Evolutionary conservation across 2,329 filamentous ascomycete genomes (phyloP).

Genomic region (Botrytis cinerea): DNA sequence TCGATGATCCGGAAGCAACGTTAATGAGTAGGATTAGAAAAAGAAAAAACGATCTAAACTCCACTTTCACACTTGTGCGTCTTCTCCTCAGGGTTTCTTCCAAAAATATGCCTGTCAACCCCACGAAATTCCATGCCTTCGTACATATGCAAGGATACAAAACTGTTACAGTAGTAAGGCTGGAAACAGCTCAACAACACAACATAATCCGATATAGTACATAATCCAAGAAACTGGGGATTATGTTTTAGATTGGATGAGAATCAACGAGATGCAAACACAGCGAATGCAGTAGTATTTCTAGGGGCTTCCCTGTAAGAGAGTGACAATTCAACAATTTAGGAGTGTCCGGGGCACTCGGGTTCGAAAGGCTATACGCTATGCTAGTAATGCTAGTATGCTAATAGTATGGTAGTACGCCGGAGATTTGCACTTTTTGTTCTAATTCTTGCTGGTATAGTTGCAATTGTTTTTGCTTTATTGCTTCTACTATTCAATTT

Average conservation of each 20-base stretch:
- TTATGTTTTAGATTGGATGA: conserved; percentile 5
- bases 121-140: conserved; percentile 23
- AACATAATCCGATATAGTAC: conserved; percentile 14
- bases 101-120: conserved; percentile 6
- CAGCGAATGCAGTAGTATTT: conserved; percentile 18
- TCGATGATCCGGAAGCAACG: conserved; percentile 13
- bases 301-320: conserved; percentile 1
- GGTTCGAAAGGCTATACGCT: conserved; percentile 6
- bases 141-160: conserved; percentile 19
- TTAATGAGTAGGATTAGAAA: neutral
- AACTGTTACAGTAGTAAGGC: conserved; percentile 22
- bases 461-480: conserved; percentile 11
- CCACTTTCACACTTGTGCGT: conserved; percentile 9
- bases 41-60: conserved; percentile 10
- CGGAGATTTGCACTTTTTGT: conserved; percentile 6
- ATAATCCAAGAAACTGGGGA: conserved; percentile 16
- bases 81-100: neutral
- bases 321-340: conserved; percentile 12
- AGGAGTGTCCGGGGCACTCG: conserved; percentile 22
- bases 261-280: conserved; percentile 9
- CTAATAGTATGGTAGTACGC: conserved; percentile 9
- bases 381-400: neutral
- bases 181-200: conserved; percentile 24
- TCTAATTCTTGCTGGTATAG: neutral
- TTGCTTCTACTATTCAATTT: neutral